These are phyloP conservation scores for Isatis lusitanica DNA, from an alignment of 441 rosid genomes.

Conservation along the genomic window DNA sequence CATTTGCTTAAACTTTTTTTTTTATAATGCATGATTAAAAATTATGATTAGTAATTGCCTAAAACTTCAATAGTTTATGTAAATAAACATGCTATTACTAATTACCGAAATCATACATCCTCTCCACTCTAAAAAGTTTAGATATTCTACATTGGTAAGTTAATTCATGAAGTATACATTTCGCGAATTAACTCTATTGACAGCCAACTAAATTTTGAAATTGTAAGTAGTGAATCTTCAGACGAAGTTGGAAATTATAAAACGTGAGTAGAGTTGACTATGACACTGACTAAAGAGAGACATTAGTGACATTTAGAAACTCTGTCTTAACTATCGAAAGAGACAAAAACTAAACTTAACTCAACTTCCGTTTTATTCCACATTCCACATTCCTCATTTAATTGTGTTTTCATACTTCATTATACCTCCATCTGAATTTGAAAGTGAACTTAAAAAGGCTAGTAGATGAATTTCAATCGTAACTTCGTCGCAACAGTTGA, in stretches of 20 bases:
- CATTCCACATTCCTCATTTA: constrained; percentile 2
- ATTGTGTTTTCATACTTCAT: constrained; percentile 1
- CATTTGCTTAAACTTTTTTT: background rate
- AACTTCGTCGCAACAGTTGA: background rate
- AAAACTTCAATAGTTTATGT: background rate
- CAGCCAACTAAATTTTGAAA: background rate
- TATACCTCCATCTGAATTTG: background rate
- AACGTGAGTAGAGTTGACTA: background rate
- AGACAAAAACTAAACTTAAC: constrained; percentile 21
- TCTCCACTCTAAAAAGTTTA: background rate
- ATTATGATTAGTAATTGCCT: background rate
- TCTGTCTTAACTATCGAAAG: background rate
- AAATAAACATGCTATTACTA: background rate
- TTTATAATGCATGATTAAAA: background rate
- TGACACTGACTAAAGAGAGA: background rate
- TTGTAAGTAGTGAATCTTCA: background rate
- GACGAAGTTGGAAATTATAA: background rate
- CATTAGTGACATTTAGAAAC: background rate
- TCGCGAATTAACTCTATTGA: background rate
- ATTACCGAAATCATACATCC: background rate
- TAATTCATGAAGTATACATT: background rate
- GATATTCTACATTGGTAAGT: background rate
- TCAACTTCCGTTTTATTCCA: constrained; percentile 11
- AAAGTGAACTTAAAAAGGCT: background rate
- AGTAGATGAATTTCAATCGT: background rate